Conservation (phyloP, 169 alveolate genomes). For the Amoebophrya sp. region DNA sequence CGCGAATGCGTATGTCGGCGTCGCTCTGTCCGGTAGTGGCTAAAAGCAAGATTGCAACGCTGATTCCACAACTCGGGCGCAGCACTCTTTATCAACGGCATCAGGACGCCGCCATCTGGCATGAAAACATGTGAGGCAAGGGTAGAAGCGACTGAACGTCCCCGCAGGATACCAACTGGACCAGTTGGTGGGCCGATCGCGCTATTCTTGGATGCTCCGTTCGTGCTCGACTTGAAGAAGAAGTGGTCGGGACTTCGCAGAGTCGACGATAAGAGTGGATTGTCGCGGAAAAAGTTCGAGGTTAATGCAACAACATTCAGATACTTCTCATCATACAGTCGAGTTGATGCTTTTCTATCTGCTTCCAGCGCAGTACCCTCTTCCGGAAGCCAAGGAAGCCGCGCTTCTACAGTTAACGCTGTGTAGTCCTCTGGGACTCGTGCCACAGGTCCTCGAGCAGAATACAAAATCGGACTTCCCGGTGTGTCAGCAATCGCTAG, state of each 20-base stretch:
- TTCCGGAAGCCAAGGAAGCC: too few relatives aligned
- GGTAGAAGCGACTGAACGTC: too few relatives aligned
- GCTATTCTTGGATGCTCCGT: too few relatives aligned
- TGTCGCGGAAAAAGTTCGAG: neutral
- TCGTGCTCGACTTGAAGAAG: too few relatives aligned
- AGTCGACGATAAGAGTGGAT: neutral
- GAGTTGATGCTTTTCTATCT: neutral
- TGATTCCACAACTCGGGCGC: neutral
- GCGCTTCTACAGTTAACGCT: too few relatives aligned
- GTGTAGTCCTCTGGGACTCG: too few relatives aligned
- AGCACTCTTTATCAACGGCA: neutral
- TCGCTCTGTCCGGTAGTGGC: neutral
- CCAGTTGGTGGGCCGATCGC: too few relatives aligned
- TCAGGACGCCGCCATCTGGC: neutral
- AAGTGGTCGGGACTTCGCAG: too few relatives aligned
- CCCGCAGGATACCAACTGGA: too few relatives aligned
- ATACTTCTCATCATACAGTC: neutral
- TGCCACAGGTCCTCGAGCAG: neutral
- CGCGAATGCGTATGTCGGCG: neutral
- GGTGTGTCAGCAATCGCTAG: too few relatives aligned
- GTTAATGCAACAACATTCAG: neutral
- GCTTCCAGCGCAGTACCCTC: too few relatives aligned
- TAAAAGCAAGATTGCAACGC: neutral
- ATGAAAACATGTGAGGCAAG: too few relatives aligned
- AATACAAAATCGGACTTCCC: neutral